Evolutionary conservation across 2,329 filamentous ascomycete genomes (phyloP), one percentile per base, ranked within the genome.

Genomic region (Talaromyces sp.): DNA sequence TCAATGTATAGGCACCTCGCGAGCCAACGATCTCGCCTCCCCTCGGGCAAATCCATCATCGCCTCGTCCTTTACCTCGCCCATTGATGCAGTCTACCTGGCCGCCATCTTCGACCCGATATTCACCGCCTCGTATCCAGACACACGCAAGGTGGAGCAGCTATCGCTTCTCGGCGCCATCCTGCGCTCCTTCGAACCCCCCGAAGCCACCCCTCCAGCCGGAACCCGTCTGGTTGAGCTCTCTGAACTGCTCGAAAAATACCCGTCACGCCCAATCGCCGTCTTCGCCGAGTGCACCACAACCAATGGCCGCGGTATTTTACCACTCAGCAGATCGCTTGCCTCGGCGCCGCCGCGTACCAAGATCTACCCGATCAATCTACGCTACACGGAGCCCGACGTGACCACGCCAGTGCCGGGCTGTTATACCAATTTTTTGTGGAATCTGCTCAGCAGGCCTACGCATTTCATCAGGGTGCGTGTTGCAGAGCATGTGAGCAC

Each of bases 51-150:
- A 53, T 89, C 88, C 59, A 82, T 99, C 67, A 95, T 99, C 68
- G 93, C 91, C 55, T 89, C 90, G 56, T 95, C 91, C 63, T 95
- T 93, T 73, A 97, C 93, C 35, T 96, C 90, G 10, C 95, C 95
- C 9, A 85, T 99, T 72, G 95, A 99, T 74, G 89, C 92, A 17
- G 80, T 99, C 60, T 99, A 98, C 75, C 86, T 99, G 26, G 91
- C 95, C 62, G 93, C 92, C 64, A 91, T 98, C 70, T 99, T 98
- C 80, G 91, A 97, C 73, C 95, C 95, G 2, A 84, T 99, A 73
- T 98, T 99, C 78, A 96, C 92, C 11, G 81, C 90, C 52, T 91
- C 89, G 0, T 97, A 91, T 74, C 91, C 93, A 0, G 80, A 82
- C 62, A 89, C 86, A 3, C 84, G 86, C 53, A 84, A 87, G 62